Base-by-base conservation (phyloP, 2,329 filamentous ascomycete species). In the Ciborinia camelliae region DNA sequence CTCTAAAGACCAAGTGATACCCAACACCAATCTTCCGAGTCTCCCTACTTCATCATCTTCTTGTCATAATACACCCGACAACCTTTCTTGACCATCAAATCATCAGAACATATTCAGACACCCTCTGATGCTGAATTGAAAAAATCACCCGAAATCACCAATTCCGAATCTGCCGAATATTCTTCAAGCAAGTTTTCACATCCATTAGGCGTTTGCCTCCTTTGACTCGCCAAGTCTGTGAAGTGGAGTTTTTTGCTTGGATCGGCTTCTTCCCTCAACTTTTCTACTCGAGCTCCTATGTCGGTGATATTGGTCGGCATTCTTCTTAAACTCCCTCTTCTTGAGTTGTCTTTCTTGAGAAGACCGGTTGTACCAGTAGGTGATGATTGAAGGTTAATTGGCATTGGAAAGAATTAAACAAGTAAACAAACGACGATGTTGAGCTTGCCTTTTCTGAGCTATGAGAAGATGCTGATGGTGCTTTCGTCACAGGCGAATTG, bases 221-320 rank as follows among this genome's bases (percentile, higher is more conserved):
- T 0, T 92, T 96, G 76, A 92, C 95, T 69, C 84, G 84, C 68
- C 88, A 86, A 68, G 91, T 97, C 45, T 97, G 93, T 74, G 80
- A 87, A 69, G 89, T 93, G 0, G 90, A 95, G 75, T 86, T 94
- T 71, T 93, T 88, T 67, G 91, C 92, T 6, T 98, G 93, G 93
- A 88, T 97, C 64, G 94, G 92, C 61, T 97, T 94, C 86, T 98
- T 97, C 73, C 93, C 93, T 0, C 92, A 97, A 76, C 82, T 98
- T 3, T 97, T 96, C 79, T 98, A 98, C 79, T 92, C 92, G 6
- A 96, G 92, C 1, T 96, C 92, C 23, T 98, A 95, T 76, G 90
- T 97, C 70, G 93, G 91, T 67, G 92, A 97, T 74, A 90, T 98
- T 64, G 8, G 70, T 64, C 48, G 71, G 61, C 60, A 55, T 63